These are phyloP conservation scores for Brettanomyces anomalus DNA, from an alignment of 805 yeast species.

Conservation along the genomic window DNA sequence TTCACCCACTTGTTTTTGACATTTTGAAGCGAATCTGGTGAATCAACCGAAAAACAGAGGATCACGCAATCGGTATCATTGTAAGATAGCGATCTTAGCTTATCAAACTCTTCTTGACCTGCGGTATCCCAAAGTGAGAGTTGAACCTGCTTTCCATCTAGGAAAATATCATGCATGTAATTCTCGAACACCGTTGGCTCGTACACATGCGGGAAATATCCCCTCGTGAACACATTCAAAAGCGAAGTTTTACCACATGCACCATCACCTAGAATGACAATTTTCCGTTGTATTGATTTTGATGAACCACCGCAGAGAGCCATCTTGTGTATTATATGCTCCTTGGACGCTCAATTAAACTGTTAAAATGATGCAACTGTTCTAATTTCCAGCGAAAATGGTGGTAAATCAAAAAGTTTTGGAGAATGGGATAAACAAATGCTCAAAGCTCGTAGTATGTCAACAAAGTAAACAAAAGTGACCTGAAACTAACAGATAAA, in stretches of 20 bases:
- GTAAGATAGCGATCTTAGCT: slow-evolving; percentile 85
- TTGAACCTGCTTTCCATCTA: slow-evolving; percentile 88
- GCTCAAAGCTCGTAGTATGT: too few species aligned
- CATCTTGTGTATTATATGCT: slow-evolving; percentile 17
- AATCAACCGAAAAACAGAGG: slow-evolving; percentile 92
- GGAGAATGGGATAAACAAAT: too few species aligned
- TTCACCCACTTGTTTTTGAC: slow-evolving; percentile 96
- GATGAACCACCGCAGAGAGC: slow-evolving; percentile 36
- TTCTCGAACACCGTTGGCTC: slow-evolving; percentile 98
- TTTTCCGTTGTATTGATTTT: slow-evolving; percentile 74
- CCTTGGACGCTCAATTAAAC: background rate
- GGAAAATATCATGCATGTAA: slow-evolving; percentile 93
- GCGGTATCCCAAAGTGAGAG: slow-evolving; percentile 97
- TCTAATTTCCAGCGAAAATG: too few species aligned
- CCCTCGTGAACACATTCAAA: slow-evolving; percentile 90
- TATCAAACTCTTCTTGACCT: slow-evolving; percentile 96
- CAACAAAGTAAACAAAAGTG: too few species aligned
- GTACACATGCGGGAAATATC: slow-evolving; percentile 96
- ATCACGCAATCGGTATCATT: slow-evolving; percentile 95
- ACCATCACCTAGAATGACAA: slow-evolving; percentile 94
- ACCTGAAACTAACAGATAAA: too few species aligned
- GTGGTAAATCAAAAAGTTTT: too few species aligned
- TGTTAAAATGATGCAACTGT: too few species aligned
- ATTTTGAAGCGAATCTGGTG: slow-evolving; percentile 88
- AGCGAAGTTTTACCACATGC: slow-evolving; percentile 97